phyloP scores from a whole-genome alignment of 129 eudicot species.

The Flaveria robusta region DNA sequence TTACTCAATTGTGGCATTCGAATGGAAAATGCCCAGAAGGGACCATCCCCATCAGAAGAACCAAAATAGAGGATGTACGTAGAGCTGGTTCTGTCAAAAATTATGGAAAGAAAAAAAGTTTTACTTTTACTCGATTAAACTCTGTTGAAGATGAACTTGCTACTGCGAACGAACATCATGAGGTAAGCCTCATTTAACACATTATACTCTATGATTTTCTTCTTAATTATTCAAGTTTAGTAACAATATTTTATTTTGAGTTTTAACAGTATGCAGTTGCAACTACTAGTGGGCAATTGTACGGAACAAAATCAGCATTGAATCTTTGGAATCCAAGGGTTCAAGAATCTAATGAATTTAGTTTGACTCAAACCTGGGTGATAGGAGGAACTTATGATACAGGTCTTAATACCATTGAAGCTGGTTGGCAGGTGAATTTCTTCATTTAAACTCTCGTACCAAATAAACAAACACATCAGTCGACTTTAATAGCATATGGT shows the following conservation, averaged over 20 bases:
- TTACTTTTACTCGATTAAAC: conserved; percentile 38
- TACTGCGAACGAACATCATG: conserved; percentile 54
- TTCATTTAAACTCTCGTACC: neutral
- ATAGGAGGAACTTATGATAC: conserved; percentile 55
- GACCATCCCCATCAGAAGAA: conserved; percentile 78
- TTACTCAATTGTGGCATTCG: conserved; percentile 71
- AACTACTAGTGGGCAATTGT: conserved; percentile 55
- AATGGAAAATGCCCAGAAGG: conserved; percentile 69
- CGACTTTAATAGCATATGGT: neutral
- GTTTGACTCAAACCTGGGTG: conserved; percentile 80
- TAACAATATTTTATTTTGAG: neutral
- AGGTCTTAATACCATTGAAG: conserved; percentile 59
- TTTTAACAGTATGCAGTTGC: conserved; percentile 75
- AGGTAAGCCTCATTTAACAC: conserved; percentile 41
- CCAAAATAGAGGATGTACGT: conserved; percentile 62
- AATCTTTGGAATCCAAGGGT: conserved; percentile 84
- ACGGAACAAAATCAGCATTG: conserved; percentile 86
- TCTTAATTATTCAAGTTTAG: neutral
- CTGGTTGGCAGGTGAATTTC: conserved; percentile 86
- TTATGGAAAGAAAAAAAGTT: conserved; percentile 61
- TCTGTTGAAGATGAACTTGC: conserved; percentile 58
- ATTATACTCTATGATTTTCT: neutral
- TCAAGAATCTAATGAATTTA: conserved; percentile 76
- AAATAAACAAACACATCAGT: neutral
- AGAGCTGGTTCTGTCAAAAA: conserved; percentile 71